Conservation (phyloP, 2,329 filamentous ascomycete species). For the Trichophyton verrucosum region DNA sequence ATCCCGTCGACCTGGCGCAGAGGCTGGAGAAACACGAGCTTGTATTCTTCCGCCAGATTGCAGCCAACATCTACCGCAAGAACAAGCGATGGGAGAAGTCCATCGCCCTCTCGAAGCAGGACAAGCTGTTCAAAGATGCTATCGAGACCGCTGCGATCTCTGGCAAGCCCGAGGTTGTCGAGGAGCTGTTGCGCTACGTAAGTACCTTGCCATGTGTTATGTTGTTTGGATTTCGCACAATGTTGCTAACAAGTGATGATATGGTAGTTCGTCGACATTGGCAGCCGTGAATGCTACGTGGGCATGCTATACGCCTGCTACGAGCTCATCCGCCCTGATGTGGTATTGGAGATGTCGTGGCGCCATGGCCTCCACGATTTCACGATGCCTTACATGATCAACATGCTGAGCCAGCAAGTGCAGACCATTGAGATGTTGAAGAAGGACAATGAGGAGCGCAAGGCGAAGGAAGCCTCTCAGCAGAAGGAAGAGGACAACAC, state of each 20-base stretch:
- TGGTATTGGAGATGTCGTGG: constrained; percentile 94
- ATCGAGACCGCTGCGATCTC: constrained; percentile 96
- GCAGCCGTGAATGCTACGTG: constrained; percentile 98
- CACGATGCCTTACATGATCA: constrained; percentile 99
- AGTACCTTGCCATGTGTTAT: constrained; percentile 37
- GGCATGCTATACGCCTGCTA: constrained; percentile 99
- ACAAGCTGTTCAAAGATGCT: constrained; percentile 98
- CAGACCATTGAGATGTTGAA: constrained; percentile 72
- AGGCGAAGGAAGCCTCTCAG: constrained; percentile 56
- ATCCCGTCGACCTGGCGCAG: constrained; percentile 80
- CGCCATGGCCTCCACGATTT: constrained; percentile 89
- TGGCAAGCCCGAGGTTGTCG: constrained; percentile 78
- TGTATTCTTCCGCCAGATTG: constrained; percentile 98
- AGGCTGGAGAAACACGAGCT: constrained; percentile 94
- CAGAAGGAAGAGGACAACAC: constrained; percentile 87
- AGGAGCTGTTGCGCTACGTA: constrained; percentile 92
- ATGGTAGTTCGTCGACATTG: constrained; percentile 88
- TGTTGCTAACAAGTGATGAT: background rate
- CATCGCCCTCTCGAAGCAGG: constrained; percentile 92
- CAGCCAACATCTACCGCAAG: constrained; percentile 96
- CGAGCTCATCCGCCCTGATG: constrained; percentile 83
- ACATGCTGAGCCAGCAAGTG: constrained; percentile 84
- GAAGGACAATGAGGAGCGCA: constrained; percentile 92
- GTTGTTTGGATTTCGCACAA: no score
- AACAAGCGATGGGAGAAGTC: constrained; percentile 99